phyloP scores from a whole-genome alignment of 495 filamentous ascomycete species.

The Filosporella fistucella region DNA sequence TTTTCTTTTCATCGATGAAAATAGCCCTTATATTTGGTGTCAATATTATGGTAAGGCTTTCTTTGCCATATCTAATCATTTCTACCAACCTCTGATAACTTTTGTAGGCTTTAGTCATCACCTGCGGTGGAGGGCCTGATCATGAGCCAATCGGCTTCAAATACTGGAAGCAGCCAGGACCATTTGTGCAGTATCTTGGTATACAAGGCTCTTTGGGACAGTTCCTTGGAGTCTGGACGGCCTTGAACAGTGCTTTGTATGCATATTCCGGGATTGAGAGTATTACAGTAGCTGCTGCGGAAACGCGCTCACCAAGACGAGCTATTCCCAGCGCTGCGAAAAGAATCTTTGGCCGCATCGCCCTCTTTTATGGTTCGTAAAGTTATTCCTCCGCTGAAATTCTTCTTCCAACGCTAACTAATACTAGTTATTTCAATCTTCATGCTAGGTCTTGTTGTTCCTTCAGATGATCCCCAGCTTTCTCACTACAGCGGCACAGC shows the following conservation, averaged over 20 bases:
- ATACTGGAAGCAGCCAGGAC: constrained; percentile 66
- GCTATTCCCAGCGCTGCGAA: constrained; percentile 64
- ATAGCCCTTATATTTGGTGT: constrained; percentile 64
- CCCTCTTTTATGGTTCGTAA: constrained; percentile 55
- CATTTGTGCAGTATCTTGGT: constrained; percentile 56
- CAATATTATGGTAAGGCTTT: constrained; percentile 20
- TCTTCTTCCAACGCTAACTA: background rate
- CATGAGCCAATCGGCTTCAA: constrained; percentile 46
- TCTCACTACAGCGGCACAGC: constrained; percentile 47
- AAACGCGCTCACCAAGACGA: constrained; percentile 63
- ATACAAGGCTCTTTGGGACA: constrained; percentile 40
- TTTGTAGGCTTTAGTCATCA: constrained; percentile 22
- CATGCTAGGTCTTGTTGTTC: constrained; percentile 41
- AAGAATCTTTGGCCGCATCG: constrained; percentile 63
- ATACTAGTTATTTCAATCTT: constrained; percentile 15
- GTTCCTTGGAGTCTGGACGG: constrained; percentile 73
- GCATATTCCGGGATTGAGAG: constrained; percentile 81
- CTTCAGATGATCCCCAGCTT: constrained; percentile 43
- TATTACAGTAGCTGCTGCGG: constrained; percentile 68
- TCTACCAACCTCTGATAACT: background rate
- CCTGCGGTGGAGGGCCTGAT: constrained; percentile 31
- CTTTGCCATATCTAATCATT: too few species aligned
- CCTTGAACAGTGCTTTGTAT: constrained; percentile 71
- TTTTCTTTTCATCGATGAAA: constrained; percentile 65
- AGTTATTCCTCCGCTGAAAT: too few species aligned